Base-by-base conservation (phyloP, 768 basidiomycete species). In the Leccinum broughii region DNA sequence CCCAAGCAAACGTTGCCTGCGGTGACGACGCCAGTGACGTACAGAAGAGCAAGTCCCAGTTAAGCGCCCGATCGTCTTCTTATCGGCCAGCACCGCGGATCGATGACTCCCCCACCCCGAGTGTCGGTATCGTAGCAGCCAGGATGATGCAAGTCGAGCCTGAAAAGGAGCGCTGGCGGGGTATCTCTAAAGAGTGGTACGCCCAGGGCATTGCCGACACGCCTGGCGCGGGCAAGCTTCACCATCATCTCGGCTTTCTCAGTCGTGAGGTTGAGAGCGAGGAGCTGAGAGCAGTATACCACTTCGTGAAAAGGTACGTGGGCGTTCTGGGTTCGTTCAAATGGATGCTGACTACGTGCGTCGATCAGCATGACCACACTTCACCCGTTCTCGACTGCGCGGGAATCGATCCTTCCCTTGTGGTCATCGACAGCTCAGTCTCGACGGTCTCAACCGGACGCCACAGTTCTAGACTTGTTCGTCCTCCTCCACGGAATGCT, bases 401-500 rank as follows among this genome's bases (percentile, higher is more conserved):
- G 94, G 17, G 96, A 98, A 76, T 92, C 94, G 0, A 81, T 98
- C 13, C 80, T 96, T 3, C 87, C 89, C 0, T 77, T 98, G n/a
- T 98, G 95, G 88, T 90, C 93, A 7, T 80, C 81, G 4, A 76
- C 85, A 3, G 81, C 88, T 0, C 73, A 75, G 61, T 79, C 85
- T 7, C 84, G 87, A 17, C 88, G 93, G 3, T 83, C 87, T 15
- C 81, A 82, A 10, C 89, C 95, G 2, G 94, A 96, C 64, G 85
- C 90, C 6, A 79, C 77, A 2, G 82, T 81, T 0, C 75, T 89
- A 1, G 93, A 95, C 26, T 81, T 97, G 0, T 99, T 98, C 64
- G 85, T 98, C 34, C 84, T 93, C 11, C 79, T 99, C 1, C 97
- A 98, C 60, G 95, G 97, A 28, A 95, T 98, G 94, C 81, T 99